Evolutionary conservation across 495 filamentous ascomycete genomes (phyloP).

Genomic region (Aspergillus sparsus): DNA sequence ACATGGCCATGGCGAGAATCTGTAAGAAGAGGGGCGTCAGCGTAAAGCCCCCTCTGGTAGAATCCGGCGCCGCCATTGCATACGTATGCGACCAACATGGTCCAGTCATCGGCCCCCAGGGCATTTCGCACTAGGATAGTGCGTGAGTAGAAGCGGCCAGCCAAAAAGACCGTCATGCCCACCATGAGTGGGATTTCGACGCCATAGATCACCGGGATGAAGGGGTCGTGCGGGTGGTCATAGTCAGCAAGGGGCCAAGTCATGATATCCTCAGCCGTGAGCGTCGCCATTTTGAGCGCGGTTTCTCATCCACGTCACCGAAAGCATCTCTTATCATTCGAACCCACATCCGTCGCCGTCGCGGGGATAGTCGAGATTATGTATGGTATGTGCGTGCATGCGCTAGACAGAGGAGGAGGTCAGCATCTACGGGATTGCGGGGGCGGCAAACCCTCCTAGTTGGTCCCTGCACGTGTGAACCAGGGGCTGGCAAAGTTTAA

Average conservation of each 20-base stretch:
- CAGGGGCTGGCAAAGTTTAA: too few relatives aligned
- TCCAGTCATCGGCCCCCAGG: conserved; percentile 13
- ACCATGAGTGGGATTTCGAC: conserved; percentile 9
- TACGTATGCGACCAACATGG: conserved; percentile 11
- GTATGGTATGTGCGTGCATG: too few relatives aligned
- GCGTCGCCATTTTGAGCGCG: conserved; percentile 1
- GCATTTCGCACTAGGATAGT: conserved; percentile 11
- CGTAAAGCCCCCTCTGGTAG: too few relatives aligned
- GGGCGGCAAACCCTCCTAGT: too few relatives aligned
- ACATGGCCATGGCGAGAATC: conserved; percentile 9
- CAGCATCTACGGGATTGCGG: too few relatives aligned
- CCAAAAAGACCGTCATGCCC: conserved; percentile 7
- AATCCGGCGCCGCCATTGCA: neutral
- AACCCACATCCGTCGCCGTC: neutral
- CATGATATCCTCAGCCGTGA: neutral
- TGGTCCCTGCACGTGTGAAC: too few relatives aligned
- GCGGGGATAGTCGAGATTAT: neutral
- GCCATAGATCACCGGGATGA: conserved; percentile 6
- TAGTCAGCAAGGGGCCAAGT: conserved; percentile 7
- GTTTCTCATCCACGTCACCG: neutral
- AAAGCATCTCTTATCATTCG: too few relatives aligned
- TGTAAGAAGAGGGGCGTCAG: neutral
- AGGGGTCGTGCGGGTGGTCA: conserved; percentile 9
- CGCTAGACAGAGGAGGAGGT: too few relatives aligned
- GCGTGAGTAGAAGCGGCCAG: neutral